Conservation (phyloP, 2,329 filamentous ascomycete genomes). For the Claviceps humidiphila region DNA sequence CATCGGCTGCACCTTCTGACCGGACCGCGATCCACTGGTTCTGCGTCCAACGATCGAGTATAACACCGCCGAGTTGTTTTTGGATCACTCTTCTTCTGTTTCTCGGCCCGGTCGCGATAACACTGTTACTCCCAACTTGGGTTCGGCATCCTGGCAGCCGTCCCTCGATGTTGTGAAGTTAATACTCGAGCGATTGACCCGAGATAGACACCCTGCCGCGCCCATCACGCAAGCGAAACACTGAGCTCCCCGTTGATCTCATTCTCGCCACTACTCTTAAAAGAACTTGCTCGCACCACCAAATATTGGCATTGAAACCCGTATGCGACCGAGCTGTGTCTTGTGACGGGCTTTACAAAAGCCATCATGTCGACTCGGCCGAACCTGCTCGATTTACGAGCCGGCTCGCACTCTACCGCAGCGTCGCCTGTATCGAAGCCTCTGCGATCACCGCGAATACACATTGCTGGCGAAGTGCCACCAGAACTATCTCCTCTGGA, state of each 20-base stretch:
- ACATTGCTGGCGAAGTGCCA: slow-evolving; percentile 68
- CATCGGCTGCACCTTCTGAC: neutral
- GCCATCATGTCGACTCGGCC: slow-evolving; percentile 41
- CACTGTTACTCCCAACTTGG: neutral
- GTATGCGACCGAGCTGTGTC: slow-evolving; percentile 6
- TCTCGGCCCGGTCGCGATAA: neutral
- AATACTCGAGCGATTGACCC: slow-evolving; percentile 9
- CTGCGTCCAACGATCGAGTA: neutral
- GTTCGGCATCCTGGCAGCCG: slow-evolving; percentile 4
- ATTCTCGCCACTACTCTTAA: too few relatives aligned
- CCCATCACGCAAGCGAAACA: neutral
- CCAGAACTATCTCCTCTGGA: slow-evolving; percentile 89
- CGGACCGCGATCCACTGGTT: neutral
- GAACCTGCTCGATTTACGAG: slow-evolving; percentile 45
- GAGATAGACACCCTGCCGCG: slow-evolving; percentile 8
- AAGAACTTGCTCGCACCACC: too few relatives aligned
- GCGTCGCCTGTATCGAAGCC: slow-evolving; percentile 34
- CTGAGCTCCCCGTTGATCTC: too few relatives aligned
- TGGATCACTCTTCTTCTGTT: neutral
- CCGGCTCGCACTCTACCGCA: slow-evolving; percentile 39
- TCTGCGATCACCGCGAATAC: slow-evolving; percentile 60
- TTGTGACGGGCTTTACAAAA: slow-evolving; percentile 4
- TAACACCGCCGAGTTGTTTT: neutral
- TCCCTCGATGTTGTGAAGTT: slow-evolving; percentile 8
- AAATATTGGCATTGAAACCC: neutral